phyloP scores from a whole-genome alignment of 805 yeast genomes.

The Lipomyces chichibuensis region DNA sequence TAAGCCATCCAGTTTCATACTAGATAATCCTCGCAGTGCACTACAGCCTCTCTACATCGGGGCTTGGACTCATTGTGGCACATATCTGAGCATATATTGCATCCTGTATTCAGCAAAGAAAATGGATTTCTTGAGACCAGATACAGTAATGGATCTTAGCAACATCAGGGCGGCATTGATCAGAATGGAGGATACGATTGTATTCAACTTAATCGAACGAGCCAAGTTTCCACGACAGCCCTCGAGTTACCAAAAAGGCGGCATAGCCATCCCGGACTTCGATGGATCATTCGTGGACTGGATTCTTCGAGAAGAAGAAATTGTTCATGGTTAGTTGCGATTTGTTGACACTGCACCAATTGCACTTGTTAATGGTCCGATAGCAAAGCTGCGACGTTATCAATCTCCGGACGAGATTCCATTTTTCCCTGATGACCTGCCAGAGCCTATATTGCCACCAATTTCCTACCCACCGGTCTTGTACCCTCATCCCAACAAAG shows the following conservation, averaged over 20 bases:
- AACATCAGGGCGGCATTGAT: slow-evolving; percentile 85
- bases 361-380: slow-evolving; percentile 12
- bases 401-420: slow-evolving; percentile 95
- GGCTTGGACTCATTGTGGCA: not conserved
- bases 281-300: slow-evolving; percentile 86
- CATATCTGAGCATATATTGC: not conserved
- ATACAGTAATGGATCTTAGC: slow-evolving; percentile 55
- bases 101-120: not conserved
- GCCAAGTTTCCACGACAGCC: slow-evolving; percentile 82
- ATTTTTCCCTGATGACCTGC: slow-evolving; percentile 71
- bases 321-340: slow-evolving; percentile 51
- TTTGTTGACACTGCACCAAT: not conserved
- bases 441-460: slow-evolving; percentile 76
- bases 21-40: too few relatives aligned
- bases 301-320: slow-evolving; percentile 76
- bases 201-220: slow-evolving; percentile 89
- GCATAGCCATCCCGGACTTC: slow-evolving; percentile 62
- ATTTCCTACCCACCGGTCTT: slow-evolving; percentile 76
- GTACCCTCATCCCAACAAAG: slow-evolving; percentile 71
- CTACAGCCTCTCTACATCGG: not conserved
- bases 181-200: slow-evolving; percentile 95
- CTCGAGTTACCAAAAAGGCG: slow-evolving; percentile 66
- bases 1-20: too few relatives aligned
- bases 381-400: slow-evolving; percentile 78
- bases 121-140: slow-evolving; percentile 33